Conservation (phyloP, 805 yeast species). For the Maudiozyma saulgeensis region DNA sequence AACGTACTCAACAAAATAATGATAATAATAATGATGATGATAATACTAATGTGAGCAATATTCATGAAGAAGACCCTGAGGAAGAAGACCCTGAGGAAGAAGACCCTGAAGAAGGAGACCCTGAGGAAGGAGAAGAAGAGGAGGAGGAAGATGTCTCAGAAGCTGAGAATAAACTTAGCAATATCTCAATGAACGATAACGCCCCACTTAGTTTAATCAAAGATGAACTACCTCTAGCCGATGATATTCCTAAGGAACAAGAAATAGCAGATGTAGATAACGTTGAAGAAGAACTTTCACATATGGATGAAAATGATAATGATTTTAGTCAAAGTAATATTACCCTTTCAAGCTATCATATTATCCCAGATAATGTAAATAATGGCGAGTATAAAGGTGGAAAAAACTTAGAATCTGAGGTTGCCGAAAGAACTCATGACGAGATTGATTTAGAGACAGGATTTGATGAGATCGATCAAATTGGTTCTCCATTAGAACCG, state of each 20-base stretch:
- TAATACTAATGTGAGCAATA: background rate
- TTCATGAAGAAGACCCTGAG: constrained; percentile 1
- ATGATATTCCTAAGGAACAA: background rate
- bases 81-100: background rate
- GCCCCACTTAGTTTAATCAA: background rate
- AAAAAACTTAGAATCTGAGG: too few relatives aligned
- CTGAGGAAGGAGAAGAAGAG: too few relatives aligned
- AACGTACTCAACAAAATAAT: background rate
- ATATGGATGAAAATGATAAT: too few relatives aligned
- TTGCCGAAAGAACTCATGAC: background rate
- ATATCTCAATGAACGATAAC: background rate
- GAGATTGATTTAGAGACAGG: background rate
- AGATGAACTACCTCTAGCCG: background rate
- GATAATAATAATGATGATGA: background rate
- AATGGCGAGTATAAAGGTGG: too few relatives aligned
- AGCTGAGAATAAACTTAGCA: background rate
- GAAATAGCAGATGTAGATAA: background rate
- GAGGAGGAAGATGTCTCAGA: background rate
- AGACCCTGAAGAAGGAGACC: background rate
- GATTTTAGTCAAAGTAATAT: too few relatives aligned
- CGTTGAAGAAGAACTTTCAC: background rate
- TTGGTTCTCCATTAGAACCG: background rate
- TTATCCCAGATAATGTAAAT: too few relatives aligned
- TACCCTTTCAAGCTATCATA: too few relatives aligned
- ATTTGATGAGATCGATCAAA: background rate